Conservation (phyloP, 1,284 basidiomycete genomes). For the Ganoderma boninense region DNA sequence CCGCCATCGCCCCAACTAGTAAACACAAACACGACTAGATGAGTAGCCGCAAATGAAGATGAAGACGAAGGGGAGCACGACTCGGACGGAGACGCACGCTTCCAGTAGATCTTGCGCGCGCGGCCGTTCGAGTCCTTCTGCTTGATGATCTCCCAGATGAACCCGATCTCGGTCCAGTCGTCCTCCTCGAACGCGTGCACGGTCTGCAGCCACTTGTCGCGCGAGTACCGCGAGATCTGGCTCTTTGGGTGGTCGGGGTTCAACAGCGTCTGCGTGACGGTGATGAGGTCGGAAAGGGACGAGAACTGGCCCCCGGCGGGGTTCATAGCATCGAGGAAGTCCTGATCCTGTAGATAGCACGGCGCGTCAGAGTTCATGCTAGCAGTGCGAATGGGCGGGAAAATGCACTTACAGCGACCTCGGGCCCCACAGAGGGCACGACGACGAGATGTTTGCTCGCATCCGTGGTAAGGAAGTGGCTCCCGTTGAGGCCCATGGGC, state of each 20-base stretch:
- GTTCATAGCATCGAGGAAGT: constrained; percentile 50
- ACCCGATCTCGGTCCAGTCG: constrained; percentile 52
- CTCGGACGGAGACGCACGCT: constrained; percentile 24
- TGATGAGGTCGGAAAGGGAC: constrained; percentile 53
- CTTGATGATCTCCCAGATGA: constrained; percentile 58
- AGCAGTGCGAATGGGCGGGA: not conserved
- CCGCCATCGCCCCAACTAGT: constrained; percentile 53
- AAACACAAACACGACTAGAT: no score
- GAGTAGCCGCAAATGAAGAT: no score
- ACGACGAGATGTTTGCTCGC: constrained; percentile 31
- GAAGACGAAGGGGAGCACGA: not conserved
- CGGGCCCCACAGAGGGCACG: constrained; percentile 30
- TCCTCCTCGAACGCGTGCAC: constrained; percentile 47
- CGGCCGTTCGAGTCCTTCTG: constrained; percentile 43
- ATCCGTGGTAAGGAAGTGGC: constrained; percentile 32
- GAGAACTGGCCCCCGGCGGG: constrained; percentile 58
- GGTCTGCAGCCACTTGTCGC: constrained; percentile 54
- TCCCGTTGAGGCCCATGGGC: constrained; percentile 34
- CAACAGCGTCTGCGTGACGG: constrained; percentile 51
- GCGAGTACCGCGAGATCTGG: constrained; percentile 45
- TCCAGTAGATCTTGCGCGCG: constrained; percentile 49
- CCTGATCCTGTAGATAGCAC: constrained; percentile 42
- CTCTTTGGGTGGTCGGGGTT: constrained; percentile 48
- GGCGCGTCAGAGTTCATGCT: no score
- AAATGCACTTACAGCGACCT: constrained; percentile 26